Conservation (phyloP, 2,329 filamentous ascomycete genomes). For the Talaromyces sp. region DNA sequence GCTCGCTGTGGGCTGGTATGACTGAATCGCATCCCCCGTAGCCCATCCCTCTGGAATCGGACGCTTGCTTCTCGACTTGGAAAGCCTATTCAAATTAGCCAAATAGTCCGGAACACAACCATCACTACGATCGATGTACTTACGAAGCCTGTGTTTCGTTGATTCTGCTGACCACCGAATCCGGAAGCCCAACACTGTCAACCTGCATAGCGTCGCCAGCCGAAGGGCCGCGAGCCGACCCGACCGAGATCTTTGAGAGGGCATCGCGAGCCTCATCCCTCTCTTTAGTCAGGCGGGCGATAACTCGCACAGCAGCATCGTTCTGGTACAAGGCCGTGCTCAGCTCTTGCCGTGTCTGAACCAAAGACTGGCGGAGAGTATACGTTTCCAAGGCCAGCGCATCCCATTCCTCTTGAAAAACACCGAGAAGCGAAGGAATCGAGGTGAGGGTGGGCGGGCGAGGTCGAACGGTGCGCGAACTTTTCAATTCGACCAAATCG, state of each 20-base stretch:
- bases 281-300: slow-evolving; percentile 85
- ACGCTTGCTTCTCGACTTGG: slow-evolving; percentile 84
- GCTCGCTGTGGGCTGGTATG: slow-evolving; percentile 51
- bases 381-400: slow-evolving; percentile 86
- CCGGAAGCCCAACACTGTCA: slow-evolving; percentile 72
- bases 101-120: not conserved
- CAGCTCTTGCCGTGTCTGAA: slow-evolving; percentile 87
- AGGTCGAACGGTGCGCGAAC: slow-evolving; percentile 76
- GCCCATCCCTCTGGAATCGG: slow-evolving; percentile 81
- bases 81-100: slow-evolving; percentile 56
- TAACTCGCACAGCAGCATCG: slow-evolving; percentile 92
- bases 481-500: slow-evolving; percentile 84
- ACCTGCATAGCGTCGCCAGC: slow-evolving; percentile 89
- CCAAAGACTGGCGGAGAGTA: slow-evolving; percentile 81
- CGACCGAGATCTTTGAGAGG: slow-evolving; percentile 77
- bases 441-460: slow-evolving; percentile 91
- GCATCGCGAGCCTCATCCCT: slow-evolving; percentile 88
- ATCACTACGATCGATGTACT: slow-evolving; percentile 30
- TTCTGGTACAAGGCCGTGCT: slow-evolving; percentile 93
- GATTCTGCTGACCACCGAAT: slow-evolving; percentile 66
- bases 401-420: slow-evolving; percentile 99
- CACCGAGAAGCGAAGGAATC: slow-evolving; percentile 86
- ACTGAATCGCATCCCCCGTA: slow-evolving; percentile 64
- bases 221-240: slow-evolving; percentile 45
- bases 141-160: slow-evolving; percentile 78